These are phyloP conservation scores for Podospora pseudopauciseta DNA, from an alignment of 495 filamentous ascomycete species.

Conservation along the genomic window DNA sequence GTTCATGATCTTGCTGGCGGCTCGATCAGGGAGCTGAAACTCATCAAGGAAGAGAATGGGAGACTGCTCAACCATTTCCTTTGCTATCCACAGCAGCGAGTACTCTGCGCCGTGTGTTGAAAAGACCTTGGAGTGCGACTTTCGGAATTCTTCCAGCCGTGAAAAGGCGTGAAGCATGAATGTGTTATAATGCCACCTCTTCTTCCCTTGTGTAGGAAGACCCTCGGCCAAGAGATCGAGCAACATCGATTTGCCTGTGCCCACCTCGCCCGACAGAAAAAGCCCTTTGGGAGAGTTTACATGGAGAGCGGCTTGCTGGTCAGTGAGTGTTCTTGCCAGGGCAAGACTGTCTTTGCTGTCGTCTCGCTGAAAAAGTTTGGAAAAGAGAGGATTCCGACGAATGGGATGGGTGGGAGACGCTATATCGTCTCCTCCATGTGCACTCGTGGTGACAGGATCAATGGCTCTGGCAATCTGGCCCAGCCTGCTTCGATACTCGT, in stretches of 20 bases:
- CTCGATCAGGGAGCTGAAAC: conserved; percentile 69
- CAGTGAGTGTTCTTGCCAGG: conserved; percentile 56
- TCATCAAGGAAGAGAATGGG: conserved; percentile 72
- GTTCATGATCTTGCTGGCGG: conserved; percentile 64
- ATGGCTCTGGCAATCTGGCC: conserved; percentile 48
- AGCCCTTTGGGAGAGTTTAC: conserved; percentile 62
- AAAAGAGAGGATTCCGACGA: conserved; percentile 48
- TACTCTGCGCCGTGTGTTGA: conserved; percentile 48
- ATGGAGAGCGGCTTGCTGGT: conserved; percentile 58
- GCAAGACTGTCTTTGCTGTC: conserved; percentile 50
- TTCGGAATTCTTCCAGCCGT: conserved; percentile 56
- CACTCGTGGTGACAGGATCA: conserved; percentile 21
- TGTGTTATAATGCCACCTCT: conserved; percentile 69
- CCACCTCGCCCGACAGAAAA: conserved; percentile 67
- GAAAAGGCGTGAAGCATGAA: conserved; percentile 70
- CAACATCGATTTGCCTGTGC: conserved; percentile 68
- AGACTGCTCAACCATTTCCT: conserved; percentile 60
- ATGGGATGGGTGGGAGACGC: conserved; percentile 46
- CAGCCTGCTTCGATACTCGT: conserved; percentile 57
- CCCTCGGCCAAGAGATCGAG: conserved; percentile 66
- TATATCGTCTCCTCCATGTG: conserved; percentile 25
- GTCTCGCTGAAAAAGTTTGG: conserved; percentile 38
- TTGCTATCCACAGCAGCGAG: conserved; percentile 61
- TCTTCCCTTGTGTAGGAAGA: conserved; percentile 61
- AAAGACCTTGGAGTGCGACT: conserved; percentile 26